Evolutionary conservation across 768 basidiomycete genomes (phyloP).

Genomic region (Boletus fagicola): DNA sequence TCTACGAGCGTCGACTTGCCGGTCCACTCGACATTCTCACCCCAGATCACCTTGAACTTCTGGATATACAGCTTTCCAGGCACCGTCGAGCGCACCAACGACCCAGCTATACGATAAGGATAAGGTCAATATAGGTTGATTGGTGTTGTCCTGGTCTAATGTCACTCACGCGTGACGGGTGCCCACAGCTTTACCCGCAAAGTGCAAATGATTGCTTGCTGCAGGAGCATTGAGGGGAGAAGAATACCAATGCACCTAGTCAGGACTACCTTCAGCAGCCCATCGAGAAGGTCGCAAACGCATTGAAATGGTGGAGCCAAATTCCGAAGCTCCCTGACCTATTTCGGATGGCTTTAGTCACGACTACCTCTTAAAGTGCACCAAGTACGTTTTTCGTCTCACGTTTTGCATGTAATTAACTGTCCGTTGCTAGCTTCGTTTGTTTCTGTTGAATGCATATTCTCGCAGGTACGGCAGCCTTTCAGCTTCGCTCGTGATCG

Average conservation of each 20-base stretch:
- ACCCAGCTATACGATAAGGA: slow-evolving; percentile 38
- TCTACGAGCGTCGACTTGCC: background rate
- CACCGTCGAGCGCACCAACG: slow-evolving; percentile 39
- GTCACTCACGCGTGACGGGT: slow-evolving; percentile 16
- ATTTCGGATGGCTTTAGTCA: too few relatives aligned
- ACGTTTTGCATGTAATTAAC: too few relatives aligned
- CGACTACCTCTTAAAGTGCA: too few relatives aligned
- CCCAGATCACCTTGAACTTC: slow-evolving; percentile 31
- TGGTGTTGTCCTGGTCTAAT: slow-evolving; percentile 18
- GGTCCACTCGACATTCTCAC: slow-evolving; percentile 32
- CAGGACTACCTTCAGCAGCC: too few relatives aligned
- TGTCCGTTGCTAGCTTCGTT: too few relatives aligned
- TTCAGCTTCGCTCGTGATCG: too few relatives aligned
- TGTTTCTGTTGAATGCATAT: too few relatives aligned
- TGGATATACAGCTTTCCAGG: slow-evolving; percentile 36
- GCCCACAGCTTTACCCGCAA: slow-evolving; percentile 18
- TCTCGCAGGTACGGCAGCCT: too few relatives aligned
- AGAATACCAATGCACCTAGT: slow-evolving; percentile 41
- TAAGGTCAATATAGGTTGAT: background rate
- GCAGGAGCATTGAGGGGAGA: slow-evolving; percentile 39
- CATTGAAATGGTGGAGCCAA: too few relatives aligned
- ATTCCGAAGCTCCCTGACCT: too few relatives aligned
- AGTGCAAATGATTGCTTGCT: slow-evolving; percentile 15
- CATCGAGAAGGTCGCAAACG: too few relatives aligned
- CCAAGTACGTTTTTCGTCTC: too few relatives aligned